A percentile compares a stretch with the other conserved stretches of the same genome.
Evolutionary conservation across 2,329 filamentous ascomycete species (phyloP).

Genomic region (Phyllosticta capitalensis): DNA sequence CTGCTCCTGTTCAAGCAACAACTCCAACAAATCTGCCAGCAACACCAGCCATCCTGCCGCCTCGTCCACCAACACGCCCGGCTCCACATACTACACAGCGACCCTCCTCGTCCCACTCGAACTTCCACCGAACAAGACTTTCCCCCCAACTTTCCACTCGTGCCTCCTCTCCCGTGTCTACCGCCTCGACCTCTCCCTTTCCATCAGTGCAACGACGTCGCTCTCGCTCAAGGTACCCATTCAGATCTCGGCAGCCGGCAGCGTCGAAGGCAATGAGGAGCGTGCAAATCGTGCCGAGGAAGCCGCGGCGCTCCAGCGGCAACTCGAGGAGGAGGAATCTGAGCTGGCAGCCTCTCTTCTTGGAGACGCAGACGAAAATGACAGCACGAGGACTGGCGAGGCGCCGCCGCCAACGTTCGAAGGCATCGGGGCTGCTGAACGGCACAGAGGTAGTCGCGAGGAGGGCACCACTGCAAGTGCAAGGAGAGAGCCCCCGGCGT

Average conservation of each 20-base stretch:
- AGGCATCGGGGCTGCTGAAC: not conserved
- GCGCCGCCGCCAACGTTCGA: not conserved
- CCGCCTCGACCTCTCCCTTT: conserved; percentile 48
- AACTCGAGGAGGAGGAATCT: not conserved
- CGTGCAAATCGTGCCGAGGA: not conserved
- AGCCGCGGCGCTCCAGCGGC: not conserved
- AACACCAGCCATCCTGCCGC: conserved; percentile 22
- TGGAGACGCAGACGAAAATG: not conserved
- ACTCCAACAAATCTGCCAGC: conserved; percentile 12
- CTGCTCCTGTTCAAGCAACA: conserved; percentile 18
- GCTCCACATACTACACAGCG: conserved; percentile 49
- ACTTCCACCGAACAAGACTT: conserved; percentile 50
- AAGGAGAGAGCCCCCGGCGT: not conserved
- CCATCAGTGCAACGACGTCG: conserved; percentile 36
- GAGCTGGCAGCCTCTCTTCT: not conserved
- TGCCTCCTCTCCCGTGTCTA: conserved; percentile 59
- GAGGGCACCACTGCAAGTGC: not conserved
- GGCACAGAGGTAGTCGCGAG: not conserved
- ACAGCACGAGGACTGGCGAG: not conserved
- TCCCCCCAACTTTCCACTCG: conserved; percentile 60
- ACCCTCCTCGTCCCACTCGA: conserved; percentile 54
- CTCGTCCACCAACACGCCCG: conserved; percentile 27
- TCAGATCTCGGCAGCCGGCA: conserved; percentile 34
- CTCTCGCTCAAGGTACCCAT: conserved; percentile 37
- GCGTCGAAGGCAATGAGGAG: conserved; percentile 13